These are phyloP conservation scores for Ceratobasidium sp. DNA, from an alignment of 1,284 basidiomycete genomes.

Conservation along the genomic window DNA sequence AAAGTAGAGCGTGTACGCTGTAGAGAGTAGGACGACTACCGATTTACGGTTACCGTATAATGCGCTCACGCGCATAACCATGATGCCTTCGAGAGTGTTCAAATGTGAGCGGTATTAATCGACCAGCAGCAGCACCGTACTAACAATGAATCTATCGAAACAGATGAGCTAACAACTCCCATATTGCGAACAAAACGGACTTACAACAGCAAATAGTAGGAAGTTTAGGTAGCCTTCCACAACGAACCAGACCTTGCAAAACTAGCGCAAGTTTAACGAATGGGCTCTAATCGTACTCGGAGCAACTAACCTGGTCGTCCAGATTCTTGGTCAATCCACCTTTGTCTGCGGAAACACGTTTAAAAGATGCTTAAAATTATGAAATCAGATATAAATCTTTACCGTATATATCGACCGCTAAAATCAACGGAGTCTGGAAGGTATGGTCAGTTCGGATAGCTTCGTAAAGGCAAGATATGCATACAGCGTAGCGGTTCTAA, in stretches of 20 bases:
- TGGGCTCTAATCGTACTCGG: no score
- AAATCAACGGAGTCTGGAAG: constrained; percentile 16
- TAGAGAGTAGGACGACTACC: neutral
- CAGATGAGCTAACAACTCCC: neutral
- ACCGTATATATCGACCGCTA: constrained; percentile 36
- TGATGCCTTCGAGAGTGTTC: neutral
- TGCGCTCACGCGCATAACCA: constrained; percentile 27
- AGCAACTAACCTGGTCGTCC: constrained; percentile 1
- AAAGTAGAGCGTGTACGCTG: constrained; percentile 29
- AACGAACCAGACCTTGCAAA: constrained; percentile 36
- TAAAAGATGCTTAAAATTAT: neutral
- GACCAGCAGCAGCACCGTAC: neutral
- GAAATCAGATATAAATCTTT: neutral
- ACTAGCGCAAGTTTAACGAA: neutral
- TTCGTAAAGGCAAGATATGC: neutral
- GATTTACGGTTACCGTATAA: constrained; percentile 10
- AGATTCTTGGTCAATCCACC: constrained; percentile 29
- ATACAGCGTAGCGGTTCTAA: constrained; percentile 25
- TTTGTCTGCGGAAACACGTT: constrained; percentile 6
- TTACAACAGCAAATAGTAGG: constrained; percentile 15
- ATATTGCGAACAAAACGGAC: neutral
- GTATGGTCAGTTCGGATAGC: neutral
- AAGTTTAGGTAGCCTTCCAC: constrained; percentile 38
- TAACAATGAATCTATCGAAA: constrained; percentile 8
- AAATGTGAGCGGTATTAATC: neutral